A percentile compares a stretch with the other conserved stretches of the same genome.
Conservation (phyloP, 495 filamentous ascomycete genomes). For the Jackrogersella multiformis region DNA sequence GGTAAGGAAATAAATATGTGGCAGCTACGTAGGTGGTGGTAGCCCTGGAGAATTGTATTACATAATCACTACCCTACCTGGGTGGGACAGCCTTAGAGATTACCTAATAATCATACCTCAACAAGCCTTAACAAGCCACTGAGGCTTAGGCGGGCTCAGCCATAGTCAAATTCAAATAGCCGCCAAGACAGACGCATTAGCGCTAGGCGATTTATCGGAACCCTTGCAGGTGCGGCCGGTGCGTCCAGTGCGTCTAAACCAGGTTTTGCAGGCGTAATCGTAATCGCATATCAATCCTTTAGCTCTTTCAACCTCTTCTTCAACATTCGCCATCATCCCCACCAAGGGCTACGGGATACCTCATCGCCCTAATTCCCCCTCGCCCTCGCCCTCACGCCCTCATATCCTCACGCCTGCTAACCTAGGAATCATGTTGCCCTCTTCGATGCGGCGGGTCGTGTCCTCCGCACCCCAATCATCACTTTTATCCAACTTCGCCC, state of each 20-base stretch:
- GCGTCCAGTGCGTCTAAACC: constrained; percentile 3
- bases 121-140: not conserved
- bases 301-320: constrained; percentile 25
- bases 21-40: too few relatives aligned
- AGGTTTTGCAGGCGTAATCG: constrained; percentile 9
- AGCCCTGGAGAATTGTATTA: too few relatives aligned
- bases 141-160: constrained; percentile 9
- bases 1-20: too few relatives aligned
- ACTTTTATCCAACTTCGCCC: constrained; percentile 51
- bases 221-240: constrained; percentile 28
- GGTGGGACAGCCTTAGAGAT: not conserved
- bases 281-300: constrained; percentile 30
- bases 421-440: constrained; percentile 59
- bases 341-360: constrained; percentile 7
- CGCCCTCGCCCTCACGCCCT: too few relatives aligned
- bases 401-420: constrained; percentile 24
- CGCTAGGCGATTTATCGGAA: constrained; percentile 22
- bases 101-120: not conserved
- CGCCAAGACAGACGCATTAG: constrained; percentile 5
- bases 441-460: constrained; percentile 60
- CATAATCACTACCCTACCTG: too few relatives aligned
- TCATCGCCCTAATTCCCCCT: constrained; percentile 13
- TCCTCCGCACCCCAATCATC: constrained; percentile 54
- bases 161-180: not conserved
- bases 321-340: constrained; percentile 26